Evolutionary conservation across 1,139 yeast genomes (phyloP).

Genomic region (Barnettozyma hawaiiensis): DNA sequence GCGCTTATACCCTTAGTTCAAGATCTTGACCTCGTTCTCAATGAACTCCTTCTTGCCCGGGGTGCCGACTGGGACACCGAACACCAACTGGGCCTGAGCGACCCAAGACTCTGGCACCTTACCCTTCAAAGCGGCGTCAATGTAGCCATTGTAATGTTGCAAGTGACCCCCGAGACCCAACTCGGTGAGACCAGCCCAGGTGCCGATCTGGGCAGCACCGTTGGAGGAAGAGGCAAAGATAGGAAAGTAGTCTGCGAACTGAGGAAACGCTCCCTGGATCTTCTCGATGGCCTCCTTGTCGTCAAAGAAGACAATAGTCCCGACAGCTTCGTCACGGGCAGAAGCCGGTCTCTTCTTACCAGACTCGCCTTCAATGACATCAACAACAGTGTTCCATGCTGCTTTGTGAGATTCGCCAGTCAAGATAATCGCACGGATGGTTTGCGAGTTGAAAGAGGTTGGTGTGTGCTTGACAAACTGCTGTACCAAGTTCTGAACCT

Average conservation of each 20-base stretch:
- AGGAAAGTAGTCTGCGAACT: conserved; percentile 38
- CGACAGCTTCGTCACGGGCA: conserved; percentile 38
- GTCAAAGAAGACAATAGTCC: conserved; percentile 42
- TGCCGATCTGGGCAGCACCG: conserved; percentile 41
- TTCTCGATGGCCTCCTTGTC: conserved; percentile 34
- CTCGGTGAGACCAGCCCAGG: conserved; percentile 40
- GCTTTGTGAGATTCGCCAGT: conserved; percentile 37
- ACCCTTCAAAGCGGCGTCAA: conserved; percentile 35
- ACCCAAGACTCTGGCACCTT: conserved; percentile 37
- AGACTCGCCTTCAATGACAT: conserved; percentile 30
- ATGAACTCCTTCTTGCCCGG: conserved; percentile 32
- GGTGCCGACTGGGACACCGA: conserved; percentile 36
- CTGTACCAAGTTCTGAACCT: conserved; percentile 33
- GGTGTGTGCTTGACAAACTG: conserved; percentile 37
- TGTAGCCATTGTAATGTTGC: conserved; percentile 42
- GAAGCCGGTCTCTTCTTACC: conserved; percentile 37
- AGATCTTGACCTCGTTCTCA: conserved; percentile 33
- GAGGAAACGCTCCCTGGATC: conserved; percentile 36
- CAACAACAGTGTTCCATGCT: conserved; percentile 37
- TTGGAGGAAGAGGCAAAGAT: conserved; percentile 39
- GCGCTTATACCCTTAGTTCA: conserved; percentile 4
- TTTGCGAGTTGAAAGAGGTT: conserved; percentile 43
- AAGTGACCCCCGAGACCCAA: conserved; percentile 42
- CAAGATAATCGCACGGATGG: conserved; percentile 37
- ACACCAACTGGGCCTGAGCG: conserved; percentile 41